Evolutionary conservation across 129 eudicot species (phyloP).

Genomic region (Flaveria sonorensis): DNA sequence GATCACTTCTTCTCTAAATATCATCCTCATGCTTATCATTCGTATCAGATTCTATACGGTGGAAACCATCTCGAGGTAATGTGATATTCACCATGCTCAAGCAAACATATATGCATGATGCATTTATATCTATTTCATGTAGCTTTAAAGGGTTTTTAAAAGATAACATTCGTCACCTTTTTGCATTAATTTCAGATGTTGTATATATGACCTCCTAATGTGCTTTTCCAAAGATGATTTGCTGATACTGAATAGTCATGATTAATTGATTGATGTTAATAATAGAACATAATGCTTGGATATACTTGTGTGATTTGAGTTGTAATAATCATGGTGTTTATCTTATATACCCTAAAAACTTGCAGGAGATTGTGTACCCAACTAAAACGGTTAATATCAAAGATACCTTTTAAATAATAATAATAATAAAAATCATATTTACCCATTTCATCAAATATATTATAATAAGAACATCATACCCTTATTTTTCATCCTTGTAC

Average conservation of each 20-base stretch:
- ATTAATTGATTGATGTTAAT: background rate
- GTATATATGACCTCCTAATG: background rate
- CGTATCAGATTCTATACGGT: constrained; percentile 70
- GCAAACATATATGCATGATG: background rate
- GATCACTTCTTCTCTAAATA: constrained; percentile 80
- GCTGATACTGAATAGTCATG: background rate
- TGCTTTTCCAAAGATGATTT: background rate
- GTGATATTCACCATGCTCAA: constrained; percentile 2
- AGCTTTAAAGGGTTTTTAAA: background rate
- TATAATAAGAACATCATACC: too few relatives aligned
- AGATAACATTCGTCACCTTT: background rate
- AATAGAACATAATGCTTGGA: background rate
- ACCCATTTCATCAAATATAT: too few relatives aligned
- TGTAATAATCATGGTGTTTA: background rate
- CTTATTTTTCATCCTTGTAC: too few relatives aligned
- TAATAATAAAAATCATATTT: too few relatives aligned
- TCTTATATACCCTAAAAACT: background rate
- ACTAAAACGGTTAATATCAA: too few relatives aligned
- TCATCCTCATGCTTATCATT: constrained; percentile 72
- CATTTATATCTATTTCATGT: background rate
- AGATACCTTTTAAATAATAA: too few relatives aligned
- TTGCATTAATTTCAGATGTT: background rate
- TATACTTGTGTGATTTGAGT: background rate
- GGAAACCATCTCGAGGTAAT: constrained; percentile 59
- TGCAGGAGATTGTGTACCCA: too few relatives aligned